phyloP scores from a whole-genome alignment of 345 rosid species.

The Mangifera indica region DNA sequence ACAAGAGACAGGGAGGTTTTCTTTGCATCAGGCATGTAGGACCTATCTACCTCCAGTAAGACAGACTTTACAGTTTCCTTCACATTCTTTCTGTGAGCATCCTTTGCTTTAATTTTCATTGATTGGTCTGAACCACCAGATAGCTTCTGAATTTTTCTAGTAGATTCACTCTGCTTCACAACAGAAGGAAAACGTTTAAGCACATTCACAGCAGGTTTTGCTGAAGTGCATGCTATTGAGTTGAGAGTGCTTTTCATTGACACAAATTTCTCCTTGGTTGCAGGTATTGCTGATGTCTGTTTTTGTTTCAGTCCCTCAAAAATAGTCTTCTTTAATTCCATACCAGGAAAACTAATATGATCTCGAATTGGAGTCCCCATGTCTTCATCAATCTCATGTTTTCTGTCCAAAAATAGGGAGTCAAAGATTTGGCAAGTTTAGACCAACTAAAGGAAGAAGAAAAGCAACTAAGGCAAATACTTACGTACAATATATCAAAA shows the following conservation, averaged over 20 bases:
- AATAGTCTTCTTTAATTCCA: conserved; percentile 32
- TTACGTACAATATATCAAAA: conserved; percentile 89
- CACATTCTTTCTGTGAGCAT: conserved; percentile 30
- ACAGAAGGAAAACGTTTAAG: conserved; percentile 29
- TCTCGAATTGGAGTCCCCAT: conserved; percentile 76
- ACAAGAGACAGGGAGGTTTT: conserved; percentile 40
- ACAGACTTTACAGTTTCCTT: conserved; percentile 34
- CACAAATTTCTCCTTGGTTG: conserved; percentile 31
- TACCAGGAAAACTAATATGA: conserved; percentile 67
- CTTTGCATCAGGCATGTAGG: conserved; percentile 32
- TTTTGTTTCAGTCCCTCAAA: conserved; percentile 32
- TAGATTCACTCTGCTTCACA: conserved; percentile 31
- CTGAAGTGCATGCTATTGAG: conserved; percentile 27
- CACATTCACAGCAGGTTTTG: conserved; percentile 29
- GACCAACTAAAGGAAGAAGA: conserved; percentile 8
- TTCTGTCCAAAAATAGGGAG: conserved; percentile 41
- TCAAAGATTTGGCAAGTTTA: conserved; percentile 19
- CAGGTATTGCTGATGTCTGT: conserved; percentile 31
- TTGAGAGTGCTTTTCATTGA: conserved; percentile 31
- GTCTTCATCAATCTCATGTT: conserved; percentile 64
- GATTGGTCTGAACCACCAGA: conserved; percentile 32
- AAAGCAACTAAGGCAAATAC: conserved; percentile 25
- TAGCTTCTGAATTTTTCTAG: conserved; percentile 37
- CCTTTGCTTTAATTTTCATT: conserved; percentile 39
- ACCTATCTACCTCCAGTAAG: conserved; percentile 30